A percentile compares a stretch with the other conserved stretches of the same genome.
These are phyloP conservation scores for Tolypocladium nubicola DNA, from an alignment of 2,329 filamentous ascomycete species.

Conservation along the genomic window DNA sequence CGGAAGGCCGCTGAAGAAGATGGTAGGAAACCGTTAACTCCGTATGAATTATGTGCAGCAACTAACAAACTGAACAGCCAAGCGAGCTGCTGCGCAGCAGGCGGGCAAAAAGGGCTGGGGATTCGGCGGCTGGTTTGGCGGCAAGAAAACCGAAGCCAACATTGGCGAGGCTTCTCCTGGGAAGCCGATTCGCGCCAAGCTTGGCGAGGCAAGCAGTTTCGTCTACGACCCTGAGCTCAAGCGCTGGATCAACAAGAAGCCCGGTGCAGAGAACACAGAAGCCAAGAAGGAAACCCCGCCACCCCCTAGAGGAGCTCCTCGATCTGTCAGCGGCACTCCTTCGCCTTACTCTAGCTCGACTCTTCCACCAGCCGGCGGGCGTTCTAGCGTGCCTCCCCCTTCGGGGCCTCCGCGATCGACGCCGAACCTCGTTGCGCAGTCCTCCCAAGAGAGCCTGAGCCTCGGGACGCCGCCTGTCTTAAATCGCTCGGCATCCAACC, in stretches of 20 bases:
- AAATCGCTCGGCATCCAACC: slow-evolving; percentile 37
- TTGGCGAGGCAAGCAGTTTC: slow-evolving; percentile 88
- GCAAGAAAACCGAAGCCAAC: slow-evolving; percentile 40
- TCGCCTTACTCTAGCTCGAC: slow-evolving; percentile 27
- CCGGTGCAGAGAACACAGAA: slow-evolving; percentile 50
- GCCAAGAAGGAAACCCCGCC: slow-evolving; percentile 62
- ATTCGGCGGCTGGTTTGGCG: slow-evolving; percentile 75
- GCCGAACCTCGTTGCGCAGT: slow-evolving; percentile 1
- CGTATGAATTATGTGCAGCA: not conserved
- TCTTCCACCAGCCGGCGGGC: slow-evolving; percentile 18
- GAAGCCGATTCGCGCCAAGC: slow-evolving; percentile 79
- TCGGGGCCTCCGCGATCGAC: slow-evolving; percentile 11
- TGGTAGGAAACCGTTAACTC: slow-evolving; percentile 32
- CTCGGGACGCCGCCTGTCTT: slow-evolving; percentile 25
- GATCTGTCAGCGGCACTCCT: slow-evolving; percentile 43
- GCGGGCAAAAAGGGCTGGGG: slow-evolving; percentile 61
- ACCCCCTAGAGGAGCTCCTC: slow-evolving; percentile 54
- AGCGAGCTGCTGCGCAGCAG: slow-evolving; percentile 42
- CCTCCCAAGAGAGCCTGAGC: slow-evolving; percentile 25
- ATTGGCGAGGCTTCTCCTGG: slow-evolving; percentile 32
- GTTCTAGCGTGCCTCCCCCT: slow-evolving; percentile 21
- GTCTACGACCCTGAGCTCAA: slow-evolving; percentile 93
- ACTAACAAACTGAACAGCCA: slow-evolving; percentile 32
- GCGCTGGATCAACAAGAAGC: slow-evolving; percentile 97
- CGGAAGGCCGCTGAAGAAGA: slow-evolving; percentile 71